Percentiles rank a stretch among this genome's conserved stretches.
phyloP scores from a whole-genome alignment of 78 protist species.

The Dictyostelium citrinum region DNA sequence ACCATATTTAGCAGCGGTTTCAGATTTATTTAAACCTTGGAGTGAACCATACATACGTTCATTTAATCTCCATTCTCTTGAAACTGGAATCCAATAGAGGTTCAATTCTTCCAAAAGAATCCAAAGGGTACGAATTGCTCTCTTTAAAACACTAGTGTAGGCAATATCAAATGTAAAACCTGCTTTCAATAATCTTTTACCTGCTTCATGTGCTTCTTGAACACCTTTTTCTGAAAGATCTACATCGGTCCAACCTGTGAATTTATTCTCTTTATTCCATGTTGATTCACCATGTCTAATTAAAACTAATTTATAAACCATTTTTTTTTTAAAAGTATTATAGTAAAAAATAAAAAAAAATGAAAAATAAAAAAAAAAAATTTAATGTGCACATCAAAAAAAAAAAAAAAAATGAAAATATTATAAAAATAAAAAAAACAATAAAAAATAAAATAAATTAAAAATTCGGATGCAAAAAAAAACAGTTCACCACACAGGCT shows the following conservation, averaged over 20 bases:
- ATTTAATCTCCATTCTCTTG: constrained; percentile 90
- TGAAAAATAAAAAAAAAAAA: neutral
- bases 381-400: too few species aligned
- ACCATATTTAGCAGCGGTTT: constrained; percentile 93
- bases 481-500: too few species aligned
- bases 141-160: constrained; percentile 88
- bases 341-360: neutral
- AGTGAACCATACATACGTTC: constrained; percentile 96
- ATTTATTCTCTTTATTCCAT: constrained; percentile 92
- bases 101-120: constrained; percentile 80
- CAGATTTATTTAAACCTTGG: constrained; percentile 92
- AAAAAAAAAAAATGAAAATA: neutral
- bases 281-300: constrained; percentile 91
- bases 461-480: neutral
- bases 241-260: constrained; percentile 97
- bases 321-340: neutral
- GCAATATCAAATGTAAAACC: constrained; percentile 83
- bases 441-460: neutral
- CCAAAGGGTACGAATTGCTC: constrained; percentile 90
- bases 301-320: constrained; percentile 78
- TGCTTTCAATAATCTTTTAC: constrained; percentile 58
- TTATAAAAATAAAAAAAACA: neutral
- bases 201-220: constrained; percentile 92
- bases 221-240: constrained; percentile 87
- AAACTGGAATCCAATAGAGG: constrained; percentile 78